Conservation (phyloP, 148 eudicot genomes). For the Vaccinium vitisidaea region DNA sequence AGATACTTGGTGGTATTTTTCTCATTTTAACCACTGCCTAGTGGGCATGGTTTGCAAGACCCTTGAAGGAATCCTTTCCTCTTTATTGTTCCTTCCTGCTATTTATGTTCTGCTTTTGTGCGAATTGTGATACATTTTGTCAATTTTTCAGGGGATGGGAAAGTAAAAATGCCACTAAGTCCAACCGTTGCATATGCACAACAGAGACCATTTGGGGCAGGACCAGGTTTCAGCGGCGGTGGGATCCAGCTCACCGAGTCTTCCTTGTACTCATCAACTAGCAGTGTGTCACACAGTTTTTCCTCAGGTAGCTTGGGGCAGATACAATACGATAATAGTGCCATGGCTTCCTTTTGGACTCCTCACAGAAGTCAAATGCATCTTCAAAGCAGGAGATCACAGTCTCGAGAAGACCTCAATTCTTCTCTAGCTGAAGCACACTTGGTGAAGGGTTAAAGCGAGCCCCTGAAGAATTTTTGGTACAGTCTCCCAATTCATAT, state of each 20-base stretch:
- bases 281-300: constrained; percentile 77
- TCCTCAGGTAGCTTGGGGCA: constrained; percentile 92
- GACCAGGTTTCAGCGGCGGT: constrained; percentile 46
- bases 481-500: constrained; percentile 4
- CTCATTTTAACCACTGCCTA: background rate
- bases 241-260: constrained; percentile 73
- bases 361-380: constrained; percentile 80
- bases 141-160: constrained; percentile 62
- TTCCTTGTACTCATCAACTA: constrained; percentile 52
- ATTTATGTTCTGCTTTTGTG: background rate
- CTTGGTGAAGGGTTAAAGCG: constrained; percentile 46
- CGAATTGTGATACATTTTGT: constrained; percentile 14
- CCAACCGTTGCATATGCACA: constrained; percentile 67
- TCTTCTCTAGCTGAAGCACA: constrained; percentile 76
- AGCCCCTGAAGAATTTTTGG: constrained; percentile 11
- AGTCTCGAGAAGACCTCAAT: constrained; percentile 88
- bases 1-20: background rate
- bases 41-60: background rate
- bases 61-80: background rate
- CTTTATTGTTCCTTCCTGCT: background rate
- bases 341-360: constrained; percentile 60
- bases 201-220: constrained; percentile 51
- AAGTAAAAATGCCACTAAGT: constrained; percentile 83
- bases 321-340: constrained; percentile 67
- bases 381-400: constrained; percentile 93